Evolutionary conservation across 768 basidiomycete species (phyloP).

Genomic region (Crepidotus variabilis): DNA sequence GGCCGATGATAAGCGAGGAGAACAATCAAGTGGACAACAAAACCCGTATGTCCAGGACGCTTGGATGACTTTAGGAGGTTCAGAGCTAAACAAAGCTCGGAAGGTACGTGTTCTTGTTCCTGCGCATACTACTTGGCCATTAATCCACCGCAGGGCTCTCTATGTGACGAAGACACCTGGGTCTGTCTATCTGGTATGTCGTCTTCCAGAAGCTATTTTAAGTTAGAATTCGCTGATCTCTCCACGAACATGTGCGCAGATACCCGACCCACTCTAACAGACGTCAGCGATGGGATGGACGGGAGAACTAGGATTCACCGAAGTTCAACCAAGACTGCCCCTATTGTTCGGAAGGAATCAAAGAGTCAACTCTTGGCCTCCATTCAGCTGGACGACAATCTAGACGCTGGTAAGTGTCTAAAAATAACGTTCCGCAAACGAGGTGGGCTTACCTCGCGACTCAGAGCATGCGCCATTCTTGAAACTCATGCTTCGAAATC

Average conservation of each 20-base stretch:
- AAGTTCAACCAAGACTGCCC: not conserved
- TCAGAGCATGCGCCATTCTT: constrained; percentile 1
- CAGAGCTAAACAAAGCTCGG: not conserved
- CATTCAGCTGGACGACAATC: not conserved
- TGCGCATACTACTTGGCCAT: not conserved
- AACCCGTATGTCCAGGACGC: not conserved
- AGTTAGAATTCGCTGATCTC: not conserved
- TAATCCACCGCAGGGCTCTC: constrained; percentile 2
- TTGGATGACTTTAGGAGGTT: not conserved
- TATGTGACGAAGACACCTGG: constrained; percentile 23
- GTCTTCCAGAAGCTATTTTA: not conserved
- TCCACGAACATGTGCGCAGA: not conserved
- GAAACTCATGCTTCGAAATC: constrained; percentile 6
- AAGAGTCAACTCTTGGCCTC: not conserved
- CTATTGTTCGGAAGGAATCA: not conserved
- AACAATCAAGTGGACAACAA: constrained; percentile 8
- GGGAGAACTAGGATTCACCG: not conserved
- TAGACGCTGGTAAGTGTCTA: not conserved
- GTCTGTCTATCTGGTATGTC: constrained; percentile 27
- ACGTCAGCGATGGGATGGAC: not conserved
- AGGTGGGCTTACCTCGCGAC: not conserved
- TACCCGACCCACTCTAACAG: not conserved
- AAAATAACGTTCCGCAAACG: not conserved
- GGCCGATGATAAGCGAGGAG: not conserved
- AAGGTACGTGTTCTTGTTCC: not conserved